Base-by-base conservation (phyloP, 2,329 filamentous ascomycete genomes). In the Colletotrichum filicis region DNA sequence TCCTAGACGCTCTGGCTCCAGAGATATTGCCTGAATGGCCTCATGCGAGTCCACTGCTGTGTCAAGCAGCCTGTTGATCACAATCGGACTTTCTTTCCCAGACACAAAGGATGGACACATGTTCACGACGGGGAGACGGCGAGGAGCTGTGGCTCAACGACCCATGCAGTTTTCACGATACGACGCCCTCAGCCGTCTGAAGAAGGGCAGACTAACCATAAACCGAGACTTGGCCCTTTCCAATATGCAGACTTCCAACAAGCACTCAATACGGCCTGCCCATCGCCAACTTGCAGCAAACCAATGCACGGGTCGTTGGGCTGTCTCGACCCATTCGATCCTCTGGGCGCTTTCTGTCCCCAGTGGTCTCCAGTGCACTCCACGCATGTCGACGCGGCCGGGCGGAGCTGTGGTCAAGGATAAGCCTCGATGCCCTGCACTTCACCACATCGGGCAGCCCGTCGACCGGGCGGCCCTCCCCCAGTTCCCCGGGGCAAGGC, bases 401-500 rank as follows among this genome's bases (percentile, higher is more conserved):
- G 46, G 60, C 35, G 60, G 70, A 57, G 66, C 35, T 26, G n/a
- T 53, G 52, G 59, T 19, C 49, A 58, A 30, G n/a, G 53, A 53
- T 66, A 12, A 22, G 7, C 24, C 8, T 46, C 28, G 32, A 49
- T 26, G 35, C 24, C 9, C 60, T 61, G 66, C 66, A 42, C 56
- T 37, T 65, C 66, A 26, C 66, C 28, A 14, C 26, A 61, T 70
- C 53, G 2, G 60, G 55, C 32, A 65, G 52, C 32, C 60, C 55
- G 60, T 32, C 35, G n/a, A 46, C 19, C 56, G 53, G 60, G 55
- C 60, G 56, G 66, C 46, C 14, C 1, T 60, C 16, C 56, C 70
- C 60, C 49, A 24, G 70, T 70, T 66, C 70, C 70, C 66, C 70
- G 66, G 69, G 9, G 69, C 24, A 26, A 42, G 60, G 2, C 28